Percentiles rank a stretch among this genome's conserved stretches.
Evolutionary conservation across 441 rosid species (phyloP).

Genomic region (Pelargonium cotyledonis): DNA sequence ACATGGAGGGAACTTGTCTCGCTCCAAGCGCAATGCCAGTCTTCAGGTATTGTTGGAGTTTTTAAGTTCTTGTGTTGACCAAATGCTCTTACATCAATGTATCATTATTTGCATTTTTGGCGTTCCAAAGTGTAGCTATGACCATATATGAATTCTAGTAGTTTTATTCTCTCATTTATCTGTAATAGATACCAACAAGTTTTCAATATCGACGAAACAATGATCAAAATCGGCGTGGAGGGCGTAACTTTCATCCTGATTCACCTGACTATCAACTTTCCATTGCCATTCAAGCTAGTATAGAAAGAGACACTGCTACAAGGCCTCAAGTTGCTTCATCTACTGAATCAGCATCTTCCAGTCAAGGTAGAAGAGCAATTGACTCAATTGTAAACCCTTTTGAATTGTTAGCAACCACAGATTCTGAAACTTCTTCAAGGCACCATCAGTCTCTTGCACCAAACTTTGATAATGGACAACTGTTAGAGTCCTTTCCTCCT

Average conservation of each 20-base stretch:
- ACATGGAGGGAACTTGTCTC: conserved; percentile 35
- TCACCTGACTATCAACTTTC: conserved; percentile 25
- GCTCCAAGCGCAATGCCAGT: conserved; percentile 34
- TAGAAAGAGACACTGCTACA: conserved; percentile 19
- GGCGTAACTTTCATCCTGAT: conserved; percentile 17
- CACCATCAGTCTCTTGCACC: conserved; percentile 19
- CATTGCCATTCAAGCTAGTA: conserved; percentile 28
- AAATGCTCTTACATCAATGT: not conserved
- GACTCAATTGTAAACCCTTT: conserved; percentile 22
- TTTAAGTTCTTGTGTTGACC: conserved; percentile 1
- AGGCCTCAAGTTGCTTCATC: conserved; percentile 18
- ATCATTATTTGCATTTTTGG: not conserved
- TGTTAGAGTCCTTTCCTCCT: conserved; percentile 32
- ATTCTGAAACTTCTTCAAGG: conserved; percentile 25
- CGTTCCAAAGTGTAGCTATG: not conserved
- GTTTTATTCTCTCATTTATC: not conserved
- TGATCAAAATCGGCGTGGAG: conserved; percentile 28
- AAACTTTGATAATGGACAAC: conserved; percentile 17
- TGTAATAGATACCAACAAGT: conserved; percentile 31
- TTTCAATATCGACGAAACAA: conserved; percentile 24
- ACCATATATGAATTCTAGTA: not conserved
- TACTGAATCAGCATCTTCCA: conserved; percentile 11
- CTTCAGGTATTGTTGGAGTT: conserved; percentile 24
- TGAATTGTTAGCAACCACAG: conserved; percentile 21
- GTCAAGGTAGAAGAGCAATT: conserved; percentile 11